These are phyloP conservation scores for Erythrophleum ivorense DNA, from an alignment of 331 rosid genomes.

Conservation along the genomic window DNA sequence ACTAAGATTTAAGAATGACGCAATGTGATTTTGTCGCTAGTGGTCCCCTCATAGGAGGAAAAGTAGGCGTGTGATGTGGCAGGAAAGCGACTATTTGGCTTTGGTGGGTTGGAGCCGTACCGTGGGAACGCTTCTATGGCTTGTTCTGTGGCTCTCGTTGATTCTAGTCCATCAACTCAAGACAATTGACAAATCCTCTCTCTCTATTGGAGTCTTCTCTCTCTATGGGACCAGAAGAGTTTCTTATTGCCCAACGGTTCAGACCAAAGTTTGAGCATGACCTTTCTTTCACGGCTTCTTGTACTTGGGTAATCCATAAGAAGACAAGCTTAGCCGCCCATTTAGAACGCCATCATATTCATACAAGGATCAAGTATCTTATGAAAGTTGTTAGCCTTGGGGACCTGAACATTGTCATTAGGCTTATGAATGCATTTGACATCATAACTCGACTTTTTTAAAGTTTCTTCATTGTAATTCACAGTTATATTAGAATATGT, in stretches of 20 bases:
- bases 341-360: neutral
- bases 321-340: neutral
- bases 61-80: neutral
- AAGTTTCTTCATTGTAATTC: too few relatives aligned
- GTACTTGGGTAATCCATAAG: neutral
- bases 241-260: neutral
- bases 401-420: too few relatives aligned
- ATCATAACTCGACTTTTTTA: too few relatives aligned
- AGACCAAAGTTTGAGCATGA: neutral
- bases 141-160: neutral
- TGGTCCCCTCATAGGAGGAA: too few relatives aligned
- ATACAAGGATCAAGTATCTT: too few relatives aligned
- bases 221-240: neutral
- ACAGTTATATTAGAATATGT: too few relatives aligned
- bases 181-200: neutral
- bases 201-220: neutral
- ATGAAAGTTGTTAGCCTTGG: too few relatives aligned
- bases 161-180: too few relatives aligned
- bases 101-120: slow-evolving; percentile 22
- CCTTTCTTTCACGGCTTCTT: neutral
- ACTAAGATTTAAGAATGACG: too few relatives aligned
- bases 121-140: slow-evolving; percentile 18
- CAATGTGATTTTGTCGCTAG: too few relatives aligned
- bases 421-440: too few relatives aligned
- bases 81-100: neutral